A percentile compares a stretch with the other conserved stretches of the same genome.
phyloP scores from a whole-genome alignment of 179 eudicot species.

The Drosera spatulata region DNA sequence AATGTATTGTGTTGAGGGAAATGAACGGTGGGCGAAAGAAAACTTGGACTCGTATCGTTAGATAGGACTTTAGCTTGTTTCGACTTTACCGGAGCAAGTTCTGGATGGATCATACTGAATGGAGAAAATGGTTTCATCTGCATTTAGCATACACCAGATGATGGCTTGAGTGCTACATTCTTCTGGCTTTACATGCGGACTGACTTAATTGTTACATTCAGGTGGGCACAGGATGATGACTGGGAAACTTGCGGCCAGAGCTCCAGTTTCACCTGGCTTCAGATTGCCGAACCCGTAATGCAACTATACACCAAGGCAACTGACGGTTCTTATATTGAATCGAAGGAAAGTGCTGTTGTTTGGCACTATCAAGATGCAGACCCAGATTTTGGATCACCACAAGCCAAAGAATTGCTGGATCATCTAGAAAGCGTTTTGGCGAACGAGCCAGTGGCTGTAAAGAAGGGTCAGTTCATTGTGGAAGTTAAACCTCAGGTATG shows the following conservation, averaged over 20 bases:
- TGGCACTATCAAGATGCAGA: conserved; percentile 90
- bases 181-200: too few relatives aligned
- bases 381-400: conserved; percentile 72
- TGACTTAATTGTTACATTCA: conserved; percentile 11
- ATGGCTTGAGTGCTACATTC: too few relatives aligned
- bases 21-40: too few relatives aligned
- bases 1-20: too few relatives aligned
- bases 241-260: conserved; percentile 60
- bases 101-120: too few relatives aligned
- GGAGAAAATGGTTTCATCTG: too few relatives aligned
- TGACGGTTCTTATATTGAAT: conserved; percentile 70
- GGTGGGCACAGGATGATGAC: conserved; percentile 58
- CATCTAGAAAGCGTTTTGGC: conserved; percentile 86
- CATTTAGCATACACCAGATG: too few relatives aligned
- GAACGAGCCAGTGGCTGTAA: conserved; percentile 84
- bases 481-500: conserved; percentile 94
- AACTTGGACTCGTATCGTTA: too few relatives aligned
- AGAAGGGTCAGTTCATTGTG: conserved; percentile 77
- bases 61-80: too few relatives aligned
- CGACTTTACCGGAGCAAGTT: too few relatives aligned
- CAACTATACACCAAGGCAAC: conserved; percentile 63
- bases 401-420: conserved; percentile 94
- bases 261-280: conserved; percentile 68
- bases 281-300: conserved; percentile 81
- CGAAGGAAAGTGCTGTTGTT: conserved; percentile 81